Conservation (phyloP, 176 grass and related monocot genomes). For the Oryza rufipogon region DNA sequence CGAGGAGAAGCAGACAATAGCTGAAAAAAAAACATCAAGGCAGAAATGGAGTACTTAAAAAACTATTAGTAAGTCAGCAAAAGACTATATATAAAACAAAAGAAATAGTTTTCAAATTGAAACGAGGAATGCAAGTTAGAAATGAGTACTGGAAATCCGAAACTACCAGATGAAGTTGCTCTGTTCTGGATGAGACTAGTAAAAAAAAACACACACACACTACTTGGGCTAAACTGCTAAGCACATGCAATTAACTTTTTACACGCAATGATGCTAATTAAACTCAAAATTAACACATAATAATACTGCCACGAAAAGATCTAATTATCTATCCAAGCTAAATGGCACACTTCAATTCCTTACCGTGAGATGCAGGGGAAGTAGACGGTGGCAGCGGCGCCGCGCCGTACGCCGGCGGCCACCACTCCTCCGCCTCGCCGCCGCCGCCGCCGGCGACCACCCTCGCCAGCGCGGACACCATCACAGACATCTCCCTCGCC, state of each 20-base stretch:
- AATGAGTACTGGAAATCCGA: neutral
- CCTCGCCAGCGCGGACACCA: constrained; percentile 59
- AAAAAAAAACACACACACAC: no score
- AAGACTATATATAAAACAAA: neutral
- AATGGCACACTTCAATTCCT: neutral
- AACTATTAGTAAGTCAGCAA: neutral
- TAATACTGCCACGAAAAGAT: neutral
- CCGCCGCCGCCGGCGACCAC: constrained; percentile 39
- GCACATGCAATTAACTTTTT: neutral
- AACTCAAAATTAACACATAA: neutral
- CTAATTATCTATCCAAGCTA: neutral
- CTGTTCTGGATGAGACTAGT: no score
- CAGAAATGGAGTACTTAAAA: neutral
- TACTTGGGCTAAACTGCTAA: neutral
- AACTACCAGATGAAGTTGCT: neutral
- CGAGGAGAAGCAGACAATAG: neutral
- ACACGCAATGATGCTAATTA: neutral
- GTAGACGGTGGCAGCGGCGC: rapidly evolving
- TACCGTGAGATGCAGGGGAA: neutral
- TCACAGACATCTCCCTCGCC: constrained; percentile 48
- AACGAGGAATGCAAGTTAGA: neutral
- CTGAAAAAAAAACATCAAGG: no score
- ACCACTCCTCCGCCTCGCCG: constrained; percentile 12
- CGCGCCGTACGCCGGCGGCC: neutral
- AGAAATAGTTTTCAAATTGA: neutral